Conservation (phyloP, 2,329 filamentous ascomycete species). For the Nigrograna mackinnonii region DNA sequence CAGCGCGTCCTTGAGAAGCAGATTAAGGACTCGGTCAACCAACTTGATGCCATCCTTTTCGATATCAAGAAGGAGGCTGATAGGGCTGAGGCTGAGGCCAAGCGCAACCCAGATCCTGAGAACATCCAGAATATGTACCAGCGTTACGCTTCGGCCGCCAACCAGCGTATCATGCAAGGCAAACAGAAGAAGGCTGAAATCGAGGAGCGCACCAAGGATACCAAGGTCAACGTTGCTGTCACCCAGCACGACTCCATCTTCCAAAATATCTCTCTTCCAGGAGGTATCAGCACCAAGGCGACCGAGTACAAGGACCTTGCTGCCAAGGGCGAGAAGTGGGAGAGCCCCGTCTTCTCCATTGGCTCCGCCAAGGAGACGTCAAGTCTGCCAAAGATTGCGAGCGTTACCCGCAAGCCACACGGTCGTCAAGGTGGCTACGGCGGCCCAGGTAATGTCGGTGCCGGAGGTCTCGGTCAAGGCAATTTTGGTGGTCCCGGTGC, state of each 20-base stretch:
- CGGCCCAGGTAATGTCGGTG: conserved; percentile 20
- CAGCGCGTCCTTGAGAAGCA: conserved; percentile 88
- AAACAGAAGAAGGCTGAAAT: conserved; percentile 74
- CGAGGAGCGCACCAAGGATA: conserved; percentile 58
- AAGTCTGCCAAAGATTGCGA: conserved; percentile 64
- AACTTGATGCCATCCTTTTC: conserved; percentile 73
- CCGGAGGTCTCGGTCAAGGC: conserved; percentile 6
- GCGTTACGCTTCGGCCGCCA: conserved; percentile 76
- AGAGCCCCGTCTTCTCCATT: conserved; percentile 90
- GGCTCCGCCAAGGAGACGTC: conserved; percentile 74
- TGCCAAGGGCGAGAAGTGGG: conserved; percentile 87
- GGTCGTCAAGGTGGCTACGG: conserved; percentile 42
- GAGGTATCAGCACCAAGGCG: conserved; percentile 89
- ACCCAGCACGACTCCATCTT: conserved; percentile 92
- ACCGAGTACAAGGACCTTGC: conserved; percentile 91
- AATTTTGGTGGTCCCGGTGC: conserved; percentile 16
- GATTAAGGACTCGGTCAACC: conserved; percentile 79
- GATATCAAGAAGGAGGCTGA: conserved; percentile 83
- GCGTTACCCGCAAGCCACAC: conserved; percentile 64
- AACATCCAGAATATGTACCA: conserved; percentile 82
- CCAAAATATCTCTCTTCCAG: conserved; percentile 81
- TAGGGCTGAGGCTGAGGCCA: conserved; percentile 67
- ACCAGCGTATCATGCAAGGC: conserved; percentile 73
- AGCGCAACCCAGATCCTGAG: conserved; percentile 67
- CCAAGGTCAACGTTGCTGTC: conserved; percentile 79